Percentiles rank a stretch among this genome's conserved stretches.
phyloP scores from a whole-genome alignment of 2,329 filamentous ascomycete species.

The Fusarium sp. region DNA sequence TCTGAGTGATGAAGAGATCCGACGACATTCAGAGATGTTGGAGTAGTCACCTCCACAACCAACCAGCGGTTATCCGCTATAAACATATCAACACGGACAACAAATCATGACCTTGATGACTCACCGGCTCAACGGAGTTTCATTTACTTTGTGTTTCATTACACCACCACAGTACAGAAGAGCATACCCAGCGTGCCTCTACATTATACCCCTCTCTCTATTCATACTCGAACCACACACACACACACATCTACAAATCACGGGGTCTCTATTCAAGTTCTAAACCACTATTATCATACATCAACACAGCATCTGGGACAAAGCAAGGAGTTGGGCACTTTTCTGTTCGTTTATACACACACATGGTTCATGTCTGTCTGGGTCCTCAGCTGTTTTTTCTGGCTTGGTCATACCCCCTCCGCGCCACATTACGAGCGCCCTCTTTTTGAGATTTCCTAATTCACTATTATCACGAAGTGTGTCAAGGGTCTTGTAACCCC shows the following conservation, averaged over 20 bases:
- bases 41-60: slow-evolving; percentile 46
- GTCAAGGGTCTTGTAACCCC: not conserved
- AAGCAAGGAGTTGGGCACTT: slow-evolving; percentile 43
- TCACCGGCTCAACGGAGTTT: slow-evolving; percentile 33
- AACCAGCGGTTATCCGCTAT: not conserved
- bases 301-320: slow-evolving; percentile 36
- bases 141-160: slow-evolving; percentile 28
- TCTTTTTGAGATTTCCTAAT: slow-evolving; percentile 11
- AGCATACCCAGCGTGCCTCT: slow-evolving; percentile 35
- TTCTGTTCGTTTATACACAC: slow-evolving; percentile 20
- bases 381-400: slow-evolving; percentile 10
- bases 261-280: slow-evolving; percentile 1
- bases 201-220: slow-evolving; percentile 28
- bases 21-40: slow-evolving; percentile 61
- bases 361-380: slow-evolving; percentile 21
- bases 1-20: slow-evolving; percentile 79
- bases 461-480: slow-evolving; percentile 5
- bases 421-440: slow-evolving; percentile 9
- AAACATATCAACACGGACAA: slow-evolving; percentile 16
- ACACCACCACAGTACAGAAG: slow-evolving; percentile 14
- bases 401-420: slow-evolving; percentile 32
- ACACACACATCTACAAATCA: not conserved
- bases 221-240: slow-evolving; percentile 8
- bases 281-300: slow-evolving; percentile 24
- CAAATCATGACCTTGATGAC: slow-evolving; percentile 32